Evolutionary conservation across 345 rosid genomes (phyloP).

Genomic region (Lepidium africanum): DNA sequence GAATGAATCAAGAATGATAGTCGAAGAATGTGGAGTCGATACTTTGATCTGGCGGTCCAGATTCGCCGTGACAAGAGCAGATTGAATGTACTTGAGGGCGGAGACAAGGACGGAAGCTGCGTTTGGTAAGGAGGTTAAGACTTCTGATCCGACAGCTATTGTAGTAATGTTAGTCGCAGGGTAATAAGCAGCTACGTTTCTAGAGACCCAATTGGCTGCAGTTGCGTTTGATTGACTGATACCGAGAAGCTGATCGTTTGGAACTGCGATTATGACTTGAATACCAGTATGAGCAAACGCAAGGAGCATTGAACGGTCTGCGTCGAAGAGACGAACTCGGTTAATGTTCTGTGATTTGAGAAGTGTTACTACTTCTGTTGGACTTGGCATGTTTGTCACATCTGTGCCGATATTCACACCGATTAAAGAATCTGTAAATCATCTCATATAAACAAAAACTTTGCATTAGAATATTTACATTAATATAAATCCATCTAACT

Average conservation of each 20-base stretch:
- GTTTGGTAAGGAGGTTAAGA: constrained; percentile 59
- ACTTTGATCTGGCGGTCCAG: constrained; percentile 84
- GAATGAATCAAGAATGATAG: constrained; percentile 87
- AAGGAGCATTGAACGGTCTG: constrained; percentile 72
- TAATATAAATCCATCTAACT: background rate
- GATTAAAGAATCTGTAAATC: constrained; percentile 56
- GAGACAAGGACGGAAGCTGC: constrained; percentile 80
- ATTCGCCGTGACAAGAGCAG: constrained; percentile 87
- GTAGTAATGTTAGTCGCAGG: constrained; percentile 93
- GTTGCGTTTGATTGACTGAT: constrained; percentile 97
- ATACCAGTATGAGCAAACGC: constrained; percentile 89
- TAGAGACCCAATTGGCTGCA: constrained; percentile 94
- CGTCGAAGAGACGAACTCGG: constrained; percentile 79
- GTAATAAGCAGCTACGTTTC: constrained; percentile 70
- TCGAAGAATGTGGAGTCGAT: constrained; percentile 80
- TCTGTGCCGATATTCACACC: constrained; percentile 92
- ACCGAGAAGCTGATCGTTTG: constrained; percentile 93
- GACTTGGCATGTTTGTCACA: constrained; percentile 82
- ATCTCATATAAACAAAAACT: background rate
- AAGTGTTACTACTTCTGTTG: constrained; percentile 78
- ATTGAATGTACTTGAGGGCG: constrained; percentile 73
- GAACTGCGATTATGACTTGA: constrained; percentile 76
- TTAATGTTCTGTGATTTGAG: constrained; percentile 79
- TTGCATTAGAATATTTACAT: background rate
- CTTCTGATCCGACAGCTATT: constrained; percentile 87